A percentile compares a stretch with the other conserved stretches of the same genome.
phyloP scores from a whole-genome alignment of 169 alveolate genomes.

The Cryptosporidium meleagridis region DNA sequence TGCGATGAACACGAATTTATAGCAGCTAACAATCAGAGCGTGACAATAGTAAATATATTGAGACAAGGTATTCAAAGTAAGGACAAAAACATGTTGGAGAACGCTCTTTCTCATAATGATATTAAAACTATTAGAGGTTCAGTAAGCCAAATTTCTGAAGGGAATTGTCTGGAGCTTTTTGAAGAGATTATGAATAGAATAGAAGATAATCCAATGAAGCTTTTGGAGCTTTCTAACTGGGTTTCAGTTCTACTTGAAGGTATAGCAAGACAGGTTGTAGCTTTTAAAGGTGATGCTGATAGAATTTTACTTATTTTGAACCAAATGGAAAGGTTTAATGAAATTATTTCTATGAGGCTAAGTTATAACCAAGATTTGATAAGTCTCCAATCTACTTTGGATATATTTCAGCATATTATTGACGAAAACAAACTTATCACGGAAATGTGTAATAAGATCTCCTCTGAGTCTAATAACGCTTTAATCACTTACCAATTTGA shows the following conservation, averaged over 20 bases:
- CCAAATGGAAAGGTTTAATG: slow-evolving; percentile 63
- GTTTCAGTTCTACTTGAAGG: not conserved
- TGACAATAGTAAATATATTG: slow-evolving; percentile 38
- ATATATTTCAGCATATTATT: slow-evolving; percentile 21
- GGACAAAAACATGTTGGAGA: slow-evolving; percentile 54
- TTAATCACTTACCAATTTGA: slow-evolving; percentile 53
- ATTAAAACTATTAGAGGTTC: slow-evolving; percentile 11
- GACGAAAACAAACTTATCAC: slow-evolving; percentile 49
- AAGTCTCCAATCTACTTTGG: slow-evolving; percentile 50
- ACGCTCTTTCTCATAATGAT: slow-evolving; percentile 41
- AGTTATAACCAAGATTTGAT: slow-evolving; percentile 56
- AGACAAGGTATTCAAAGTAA: slow-evolving; percentile 57
- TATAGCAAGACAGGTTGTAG: not conserved
- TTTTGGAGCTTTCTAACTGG: slow-evolving; percentile 57
- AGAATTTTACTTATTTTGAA: slow-evolving; percentile 8
- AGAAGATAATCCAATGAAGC: slow-evolving; percentile 52
- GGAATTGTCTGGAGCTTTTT: slow-evolving; percentile 35
- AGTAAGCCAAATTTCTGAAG: not conserved
- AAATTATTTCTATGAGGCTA: slow-evolving; percentile 38
- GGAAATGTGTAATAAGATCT: slow-evolving; percentile 42
- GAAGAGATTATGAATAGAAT: slow-evolving; percentile 59
- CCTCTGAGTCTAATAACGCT: slow-evolving; percentile 54
- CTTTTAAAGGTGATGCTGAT: not conserved
- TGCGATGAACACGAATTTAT: not conserved
- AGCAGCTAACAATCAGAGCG: not conserved